Base-by-base conservation (phyloP, 2,329 filamentous ascomycete genomes). In the Didymella sp. region DNA sequence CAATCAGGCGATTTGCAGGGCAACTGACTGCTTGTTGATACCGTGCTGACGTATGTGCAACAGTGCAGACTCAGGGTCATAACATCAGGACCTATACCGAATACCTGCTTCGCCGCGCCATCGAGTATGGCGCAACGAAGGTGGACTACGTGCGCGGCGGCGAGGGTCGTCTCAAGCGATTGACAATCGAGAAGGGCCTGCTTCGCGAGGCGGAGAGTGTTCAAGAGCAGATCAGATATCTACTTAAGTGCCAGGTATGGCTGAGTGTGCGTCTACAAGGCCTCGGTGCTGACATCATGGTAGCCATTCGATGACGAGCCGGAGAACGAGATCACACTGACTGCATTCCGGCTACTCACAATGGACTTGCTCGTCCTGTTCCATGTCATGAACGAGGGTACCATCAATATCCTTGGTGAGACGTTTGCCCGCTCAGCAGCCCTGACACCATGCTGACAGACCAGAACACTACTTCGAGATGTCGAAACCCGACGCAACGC, bases 401-500 rank as follows among this genome's bases (percentile, higher is more conserved):
- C 96, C 73, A 99, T 99, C 78, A 97, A 96, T 76, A 92, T 99
- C 58, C 81, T 99, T 55, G 92, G 94, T 96, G 81, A 63, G 86
- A 72, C 8, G 31, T 30, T 13, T 30, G 13, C 6, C 19, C 13
- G 22, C 8, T 24, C 31, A 37, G 9, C 12, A 5, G 9, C 43
- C 12, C n/a, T 35, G 13, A 30, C 11, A 31, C 31, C 11, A 8
- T 59, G 44, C 67, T 76, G 38, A 75, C 41, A 3, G 27, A 24
- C 21, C 61, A 96, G 92, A 95, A 68, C 91, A 96, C 77, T 99
- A 98, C 77, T 99, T 99, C 70, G 95, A 99, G 79, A 94, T 99
- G 89, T 97, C 95, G 47, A 91, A 91, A 71, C 84, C 91, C 24
- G 95, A 99, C 77, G 96, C 95, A 57, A 92, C 97, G 75, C 86